phyloP scores from a whole-genome alignment of 805 yeast genomes.

The Yarrowia bubula region DNA sequence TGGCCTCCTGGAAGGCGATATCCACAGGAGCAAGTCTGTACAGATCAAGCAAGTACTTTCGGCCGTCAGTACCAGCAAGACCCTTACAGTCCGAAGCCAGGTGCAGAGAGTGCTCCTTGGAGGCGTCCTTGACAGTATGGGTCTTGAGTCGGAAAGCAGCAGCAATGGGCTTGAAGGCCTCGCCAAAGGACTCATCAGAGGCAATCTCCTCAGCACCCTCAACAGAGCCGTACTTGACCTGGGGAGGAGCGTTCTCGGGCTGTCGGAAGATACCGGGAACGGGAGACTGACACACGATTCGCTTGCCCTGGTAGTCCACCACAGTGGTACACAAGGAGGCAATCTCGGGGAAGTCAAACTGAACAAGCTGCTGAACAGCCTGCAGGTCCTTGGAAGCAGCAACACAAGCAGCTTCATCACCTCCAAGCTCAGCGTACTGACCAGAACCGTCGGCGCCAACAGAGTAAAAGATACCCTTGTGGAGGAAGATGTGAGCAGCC shows the following conservation, averaged over 20 bases:
- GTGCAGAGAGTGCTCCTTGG: conserved; percentile 47
- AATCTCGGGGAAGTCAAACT: conserved; percentile 60
- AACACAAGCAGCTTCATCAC: conserved; percentile 81
- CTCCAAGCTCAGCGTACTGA: conserved; percentile 64
- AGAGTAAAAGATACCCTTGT: conserved; percentile 85
- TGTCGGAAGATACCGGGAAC: conserved; percentile 82
- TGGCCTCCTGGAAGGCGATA: conserved; percentile 64
- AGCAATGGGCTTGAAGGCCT: conserved; percentile 58
- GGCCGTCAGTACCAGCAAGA: conserved; percentile 76
- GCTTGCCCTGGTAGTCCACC: conserved; percentile 84
- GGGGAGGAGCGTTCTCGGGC: conserved; percentile 42
- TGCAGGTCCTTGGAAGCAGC: conserved; percentile 75
- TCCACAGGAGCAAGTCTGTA: conserved; percentile 84
- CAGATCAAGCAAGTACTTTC: conserved; percentile 80
- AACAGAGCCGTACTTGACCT: conserved; percentile 72
- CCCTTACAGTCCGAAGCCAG: conserved; percentile 83
- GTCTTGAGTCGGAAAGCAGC: conserved; percentile 75
- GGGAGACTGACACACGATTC: conserved; percentile 90
- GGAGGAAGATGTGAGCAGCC: conserved; percentile 63
- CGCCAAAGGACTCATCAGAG: conserved; percentile 52
- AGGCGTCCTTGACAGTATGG: conserved; percentile 56
- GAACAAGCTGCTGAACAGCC: conserved; percentile 66
- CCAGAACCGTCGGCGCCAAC: conserved; percentile 71
- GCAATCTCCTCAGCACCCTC: conserved; percentile 56
- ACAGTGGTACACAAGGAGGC: conserved; percentile 76